These are phyloP conservation scores for Harringtonia lauricola DNA, from an alignment of 2,329 filamentous ascomycete species.

Conservation along the genomic window DNA sequence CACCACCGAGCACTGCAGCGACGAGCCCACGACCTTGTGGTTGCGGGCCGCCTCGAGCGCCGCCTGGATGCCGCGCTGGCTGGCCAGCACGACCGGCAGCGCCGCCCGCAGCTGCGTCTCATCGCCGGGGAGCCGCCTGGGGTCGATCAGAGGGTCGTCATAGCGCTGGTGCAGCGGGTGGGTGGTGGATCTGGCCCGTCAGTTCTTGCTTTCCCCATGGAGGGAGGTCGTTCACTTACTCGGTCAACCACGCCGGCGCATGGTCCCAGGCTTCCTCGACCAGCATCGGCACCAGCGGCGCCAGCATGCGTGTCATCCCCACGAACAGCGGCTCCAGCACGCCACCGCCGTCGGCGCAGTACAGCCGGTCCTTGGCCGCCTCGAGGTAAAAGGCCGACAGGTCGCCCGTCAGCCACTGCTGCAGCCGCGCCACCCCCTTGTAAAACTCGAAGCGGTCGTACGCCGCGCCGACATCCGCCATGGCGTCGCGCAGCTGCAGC, in stretches of 20 bases:
- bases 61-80: slow-evolving; percentile 59
- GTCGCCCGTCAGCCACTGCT: slow-evolving; percentile 71
- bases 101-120: slow-evolving; percentile 28
- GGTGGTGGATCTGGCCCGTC: slow-evolving; percentile 14
- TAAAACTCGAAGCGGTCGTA: slow-evolving; percentile 72
- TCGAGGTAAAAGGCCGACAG: slow-evolving; percentile 93
- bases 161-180: slow-evolving; percentile 39
- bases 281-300: slow-evolving; percentile 69
- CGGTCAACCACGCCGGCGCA: slow-evolving; percentile 52
- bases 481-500: slow-evolving; percentile 57
- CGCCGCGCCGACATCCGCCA: slow-evolving; percentile 50
- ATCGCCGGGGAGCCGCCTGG: slow-evolving; percentile 27
- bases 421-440: slow-evolving; percentile 61
- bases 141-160: slow-evolving; percentile 28
- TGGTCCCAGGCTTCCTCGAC: slow-evolving; percentile 85
- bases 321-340: slow-evolving; percentile 56
- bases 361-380: slow-evolving; percentile 80
- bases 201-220: no score
- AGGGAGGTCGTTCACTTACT: slow-evolving; percentile 20
- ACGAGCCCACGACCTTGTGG: slow-evolving; percentile 66
- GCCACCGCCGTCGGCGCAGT: slow-evolving; percentile 65
- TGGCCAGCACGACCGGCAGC: slow-evolving; percentile 36
- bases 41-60: slow-evolving; percentile 63
- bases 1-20: slow-evolving; percentile 64
- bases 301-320: slow-evolving; percentile 67